Conservation (phyloP, 768 basidiomycete genomes). For the Psilocybe tampanensis region DNA sequence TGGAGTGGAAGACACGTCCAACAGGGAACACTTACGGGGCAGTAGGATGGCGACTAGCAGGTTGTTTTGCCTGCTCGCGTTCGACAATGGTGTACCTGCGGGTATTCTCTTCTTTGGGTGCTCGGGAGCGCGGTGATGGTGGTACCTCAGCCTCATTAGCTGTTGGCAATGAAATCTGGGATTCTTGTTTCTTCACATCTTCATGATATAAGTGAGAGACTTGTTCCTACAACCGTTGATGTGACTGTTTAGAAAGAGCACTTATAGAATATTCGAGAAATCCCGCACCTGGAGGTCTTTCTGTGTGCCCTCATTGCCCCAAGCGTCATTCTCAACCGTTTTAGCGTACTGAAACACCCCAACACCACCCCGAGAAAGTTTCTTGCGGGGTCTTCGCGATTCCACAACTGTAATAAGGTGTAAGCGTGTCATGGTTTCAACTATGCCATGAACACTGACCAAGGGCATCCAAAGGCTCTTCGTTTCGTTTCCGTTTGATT, state of each 20-base stretch:
- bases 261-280: background rate
- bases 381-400: constrained; percentile 61
- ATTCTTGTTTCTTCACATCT: constrained; percentile 24
- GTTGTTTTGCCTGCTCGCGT: constrained; percentile 27
- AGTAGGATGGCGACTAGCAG: constrained; percentile 31
- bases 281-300: constrained; percentile 64
- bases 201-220: constrained; percentile 55
- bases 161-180: constrained; percentile 15
- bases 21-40: constrained; percentile 39
- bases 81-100: constrained; percentile 57
- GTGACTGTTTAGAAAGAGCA: background rate
- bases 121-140: constrained; percentile 12
- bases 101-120: constrained; percentile 34
- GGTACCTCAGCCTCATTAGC: constrained; percentile 4
- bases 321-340: constrained; percentile 71
- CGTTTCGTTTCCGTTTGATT: constrained; percentile 81
- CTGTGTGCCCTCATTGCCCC: constrained; percentile 61
- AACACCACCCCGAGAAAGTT: constrained; percentile 50
- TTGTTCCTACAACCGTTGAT: constrained; percentile 46
- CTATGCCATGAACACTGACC: constrained; percentile 42
- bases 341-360: constrained; percentile 82
- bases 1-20: background rate
- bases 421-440: background rate
- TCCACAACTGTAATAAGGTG: constrained; percentile 56
- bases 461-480: constrained; percentile 81